Base-by-base conservation (phyloP, 805 yeast species). In the Cyberlindnera misumaiensis region DNA sequence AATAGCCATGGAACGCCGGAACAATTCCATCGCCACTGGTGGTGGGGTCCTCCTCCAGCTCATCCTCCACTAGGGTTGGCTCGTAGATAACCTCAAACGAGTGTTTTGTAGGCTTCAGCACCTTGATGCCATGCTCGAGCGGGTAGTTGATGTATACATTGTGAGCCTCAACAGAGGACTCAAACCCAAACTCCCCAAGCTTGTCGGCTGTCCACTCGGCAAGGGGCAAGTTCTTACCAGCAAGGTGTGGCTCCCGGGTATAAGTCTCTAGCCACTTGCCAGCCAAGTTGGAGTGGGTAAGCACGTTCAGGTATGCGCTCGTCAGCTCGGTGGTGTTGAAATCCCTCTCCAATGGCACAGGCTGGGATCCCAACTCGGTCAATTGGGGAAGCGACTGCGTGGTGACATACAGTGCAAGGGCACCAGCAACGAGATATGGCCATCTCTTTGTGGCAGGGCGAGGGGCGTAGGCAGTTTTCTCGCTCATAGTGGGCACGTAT, bases 1-100 rank as follows among this genome's bases (percentile, higher is more conserved):
- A 77, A 51, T 80, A 83, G 2, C 86, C 88, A 53, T 80, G 80
- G 63, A 83, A 84, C 0, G 87, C 78, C 11, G 88, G 89, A 18
- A 80, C 70, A 27, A 68, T 58, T 42, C 69, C 73, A 22, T 65
- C 64, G 56, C 59, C 52, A 43, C 57, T 36, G 1, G 70, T 64
- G 10, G 65, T 60, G 34, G 64, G 61, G 45, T 77, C 82, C 45
- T 75, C 77, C 34, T 62, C 59, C 36, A 83, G 51, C 13, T 52
- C 65, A 43, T 75, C 80, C 53, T 75, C 81, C 32, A 62, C 65
- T 30, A 75, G 61, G 4, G 73, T 59, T 7, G 90, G 83, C 40
- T 66, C 63, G 52, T 68, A 75, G 26, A 68, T 54, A 8, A 73
- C 55, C 24, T 36, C 34, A 29, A 11, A 37, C 14, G 36, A 38